Base-by-base conservation (phyloP, 768 basidiomycete genomes). In the Cubamyces lactineus region DNA sequence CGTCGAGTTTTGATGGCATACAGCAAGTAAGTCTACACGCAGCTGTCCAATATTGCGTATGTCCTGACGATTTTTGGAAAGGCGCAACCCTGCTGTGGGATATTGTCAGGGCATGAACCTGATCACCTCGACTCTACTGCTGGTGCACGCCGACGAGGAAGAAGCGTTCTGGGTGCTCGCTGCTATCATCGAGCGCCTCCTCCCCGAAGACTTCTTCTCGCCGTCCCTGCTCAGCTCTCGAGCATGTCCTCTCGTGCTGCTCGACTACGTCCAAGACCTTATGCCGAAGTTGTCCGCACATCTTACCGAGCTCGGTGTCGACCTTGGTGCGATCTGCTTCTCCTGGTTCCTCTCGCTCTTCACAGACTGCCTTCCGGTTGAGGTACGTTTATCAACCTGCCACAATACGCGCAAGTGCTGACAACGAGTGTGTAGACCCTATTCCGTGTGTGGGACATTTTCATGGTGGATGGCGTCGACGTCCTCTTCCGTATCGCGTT, bases 291-390 rank as follows among this genome's bases (percentile, higher is more conserved):
- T 98, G 0, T 84, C 89, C 56, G 71, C 78, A 0, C 94, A 98
- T 68, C 79, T 98, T 40, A 82, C 80, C 1, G 82, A 88, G 13
- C 84, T 96, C 0, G 93, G 90, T 5, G 87, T 98, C 13, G 96
- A 99, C 71, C 82, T 99, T 2, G 87, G 88, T 2, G 95, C 96
- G 0, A 94, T 98, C 63, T 97, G 94, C 62, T 99, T 99, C 79
- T 96, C 95, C 13, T 99, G 97, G 97, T 97, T 98, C 76, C 78
- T 99, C 24, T 95, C 94, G 3, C 79, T 99, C 21, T 98, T 98
- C 70, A 97, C 96, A 0, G 95, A 97, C 67, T 96, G 96, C 71
- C 77, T 98, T 8, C 96, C 96, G 12, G 92, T 98, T 26, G 95
- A 96, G 84, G 94, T 94, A 59, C 34, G 81, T 72, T 53, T 3